Base-by-base conservation (phyloP, 495 filamentous ascomycete genomes). In the Stereocaulon alpinum region DNA sequence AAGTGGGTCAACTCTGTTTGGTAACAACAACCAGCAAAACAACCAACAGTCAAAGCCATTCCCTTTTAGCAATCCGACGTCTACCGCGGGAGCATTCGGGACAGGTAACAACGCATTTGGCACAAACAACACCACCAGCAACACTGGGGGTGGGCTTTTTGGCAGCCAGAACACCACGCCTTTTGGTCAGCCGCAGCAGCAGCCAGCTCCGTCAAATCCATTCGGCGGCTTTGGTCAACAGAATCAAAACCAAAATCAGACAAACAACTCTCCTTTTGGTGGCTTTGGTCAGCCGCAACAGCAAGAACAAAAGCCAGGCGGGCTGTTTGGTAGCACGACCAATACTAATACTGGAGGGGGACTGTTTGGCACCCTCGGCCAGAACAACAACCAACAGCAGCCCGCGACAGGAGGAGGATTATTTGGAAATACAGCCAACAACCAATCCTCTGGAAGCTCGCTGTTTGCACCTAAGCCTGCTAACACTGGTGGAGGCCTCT, bases 51-150 rank as follows among this genome's bases (percentile, higher is more conserved):
- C 57, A 34, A 64, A 64, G 34, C 56, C 56, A 2, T 49, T 60
- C 37, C 50, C 55, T 6, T 64, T 64, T 45, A 58, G 61, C 45
- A 30, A 22, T 14, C 52, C 52, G n/a, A 59, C 66, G 37, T 69
- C 58, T 55, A 64, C 66, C 24, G 71, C 70, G 59, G 76, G 80
- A 50, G 75, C 73, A 22, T 87, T 88, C 67, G 85, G 85, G 14
- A 69, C 76, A 20, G 73, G 69, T 27, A 37, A 10, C 7, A 52
- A 34, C 45, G 41, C 34, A 2, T 61, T 59, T 40, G 65, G 67
- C 29, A 71, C 68, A 10, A 67, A 61, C 27, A 64, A 62, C 54
- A 61, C 68, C 29, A 76, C 68, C 29, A 76, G 72, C 51, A 69
- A 63, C 24, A 69, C 64, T 29, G 70, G 69, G 18, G 68, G 58